Percentiles rank a stretch among this genome's conserved stretches.
These are phyloP conservation scores for Xerocomellus chrysenteron DNA, from an alignment of 768 basidiomycete genomes.

Conservation along the genomic window DNA sequence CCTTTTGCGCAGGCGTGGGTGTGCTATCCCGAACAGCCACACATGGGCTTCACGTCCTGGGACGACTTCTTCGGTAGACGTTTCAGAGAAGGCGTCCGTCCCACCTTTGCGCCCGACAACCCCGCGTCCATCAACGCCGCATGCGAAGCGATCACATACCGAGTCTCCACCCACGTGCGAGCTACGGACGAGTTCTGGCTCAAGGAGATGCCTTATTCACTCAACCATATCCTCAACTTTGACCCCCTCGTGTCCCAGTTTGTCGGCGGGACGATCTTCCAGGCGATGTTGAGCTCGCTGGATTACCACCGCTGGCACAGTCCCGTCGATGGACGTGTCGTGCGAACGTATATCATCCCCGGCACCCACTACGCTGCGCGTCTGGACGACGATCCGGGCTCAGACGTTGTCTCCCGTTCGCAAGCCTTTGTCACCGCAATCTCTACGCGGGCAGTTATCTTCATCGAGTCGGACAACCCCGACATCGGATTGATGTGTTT, in stretches of 20 bases:
- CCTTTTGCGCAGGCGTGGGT: constrained; percentile 41
- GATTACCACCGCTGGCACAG: constrained; percentile 66
- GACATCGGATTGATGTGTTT: constrained; percentile 58
- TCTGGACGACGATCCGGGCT: constrained; percentile 29
- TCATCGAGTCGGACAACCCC: constrained; percentile 55
- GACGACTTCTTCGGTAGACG: constrained; percentile 56
- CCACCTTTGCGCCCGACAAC: constrained; percentile 31
- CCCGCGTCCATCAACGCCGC: constrained; percentile 43
- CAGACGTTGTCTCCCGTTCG: constrained; percentile 21
- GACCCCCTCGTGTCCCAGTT: constrained; percentile 42
- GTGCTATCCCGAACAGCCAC: constrained; percentile 38
- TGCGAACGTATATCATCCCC: constrained; percentile 41
- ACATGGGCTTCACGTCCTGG: constrained; percentile 49
- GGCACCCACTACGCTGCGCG: constrained; percentile 50
- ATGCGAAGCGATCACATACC: constrained; percentile 54
- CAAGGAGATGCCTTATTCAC: constrained; percentile 62
- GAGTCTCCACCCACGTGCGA: constrained; percentile 40
- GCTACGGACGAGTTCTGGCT: constrained; percentile 54
- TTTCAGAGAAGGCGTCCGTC: constrained; percentile 42
- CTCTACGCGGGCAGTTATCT: constrained; percentile 56
- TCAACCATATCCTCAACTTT: constrained; percentile 50
- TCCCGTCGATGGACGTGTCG: constrained; percentile 50
- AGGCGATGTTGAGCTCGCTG: constrained; percentile 54
- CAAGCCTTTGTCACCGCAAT: constrained; percentile 43
- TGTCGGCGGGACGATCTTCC: constrained; percentile 51